Conservation (phyloP, 192 early-diverging fungal species). For the Podila epigama region DNA sequence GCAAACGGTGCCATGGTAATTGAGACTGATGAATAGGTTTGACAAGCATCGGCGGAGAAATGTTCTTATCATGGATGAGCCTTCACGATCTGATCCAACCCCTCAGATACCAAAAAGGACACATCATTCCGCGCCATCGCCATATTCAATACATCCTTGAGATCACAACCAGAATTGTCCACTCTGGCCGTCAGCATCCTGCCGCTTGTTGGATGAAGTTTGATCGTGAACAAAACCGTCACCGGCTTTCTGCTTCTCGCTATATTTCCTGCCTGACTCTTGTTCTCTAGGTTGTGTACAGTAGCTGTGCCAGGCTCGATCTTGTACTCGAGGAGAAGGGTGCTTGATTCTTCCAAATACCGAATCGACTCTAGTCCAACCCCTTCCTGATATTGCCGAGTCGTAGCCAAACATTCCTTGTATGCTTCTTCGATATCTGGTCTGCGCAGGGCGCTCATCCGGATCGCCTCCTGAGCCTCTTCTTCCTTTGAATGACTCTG, state of each 20-base stretch:
- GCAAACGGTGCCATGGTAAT: too few relatives aligned
- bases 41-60: neutral
- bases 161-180: constrained; percentile 41
- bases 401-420: constrained; percentile 30
- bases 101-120: constrained; percentile 30
- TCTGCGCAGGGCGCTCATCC: constrained; percentile 26
- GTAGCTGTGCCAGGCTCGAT: constrained; percentile 21
- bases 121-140: constrained; percentile 40
- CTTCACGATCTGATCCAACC: constrained; percentile 25
- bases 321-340: constrained; percentile 27
- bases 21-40: neutral
- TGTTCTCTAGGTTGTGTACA: constrained; percentile 1
- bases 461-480: constrained; percentile 35
- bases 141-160: constrained; percentile 36
- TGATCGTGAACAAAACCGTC: constrained; percentile 21
- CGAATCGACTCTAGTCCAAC: constrained; percentile 39
- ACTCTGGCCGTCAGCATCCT: constrained; percentile 24
- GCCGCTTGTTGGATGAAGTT: constrained; percentile 27
- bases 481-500: constrained; percentile 20
- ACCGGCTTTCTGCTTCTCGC: constrained; percentile 14
- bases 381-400: constrained; percentile 37
- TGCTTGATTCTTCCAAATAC: constrained; percentile 20
- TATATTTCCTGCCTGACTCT: neutral
- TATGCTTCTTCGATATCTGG: constrained; percentile 37
- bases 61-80: constrained; percentile 14